A percentile compares a stretch with the other conserved stretches of the same genome.
These are phyloP conservation scores for Penicillium verrucosum DNA, from an alignment of 2,329 filamentous ascomycete species.

Conservation along the genomic window DNA sequence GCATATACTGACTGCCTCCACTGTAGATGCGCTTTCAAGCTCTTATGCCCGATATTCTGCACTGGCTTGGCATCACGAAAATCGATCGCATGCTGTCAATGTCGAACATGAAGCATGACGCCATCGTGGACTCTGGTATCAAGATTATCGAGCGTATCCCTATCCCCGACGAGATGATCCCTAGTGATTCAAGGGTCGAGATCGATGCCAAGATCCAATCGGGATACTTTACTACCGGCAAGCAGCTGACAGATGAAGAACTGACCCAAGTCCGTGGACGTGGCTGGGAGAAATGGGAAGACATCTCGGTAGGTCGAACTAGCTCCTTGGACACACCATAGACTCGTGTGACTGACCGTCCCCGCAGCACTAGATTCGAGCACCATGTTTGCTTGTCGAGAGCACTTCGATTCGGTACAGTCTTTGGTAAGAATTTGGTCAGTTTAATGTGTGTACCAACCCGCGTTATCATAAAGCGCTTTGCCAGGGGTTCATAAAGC, in stretches of 20 bases:
- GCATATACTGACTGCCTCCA: slow-evolving; percentile 13
- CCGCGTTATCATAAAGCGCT: neutral
- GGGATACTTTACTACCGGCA: slow-evolving; percentile 81
- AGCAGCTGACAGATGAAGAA: slow-evolving; percentile 83
- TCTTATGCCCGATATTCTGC: slow-evolving; percentile 94
- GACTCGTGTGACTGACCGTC: neutral
- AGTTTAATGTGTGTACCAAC: neutral
- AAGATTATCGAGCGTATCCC: slow-evolving; percentile 87
- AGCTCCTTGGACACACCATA: neutral
- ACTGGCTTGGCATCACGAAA: slow-evolving; percentile 98
- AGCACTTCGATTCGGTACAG: neutral
- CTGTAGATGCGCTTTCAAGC: slow-evolving; percentile 91
- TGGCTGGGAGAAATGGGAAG: slow-evolving; percentile 73
- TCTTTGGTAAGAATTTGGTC: neutral
- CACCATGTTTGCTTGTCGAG: too few relatives aligned
- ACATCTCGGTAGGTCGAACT: slow-evolving; percentile 38
- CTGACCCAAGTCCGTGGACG: slow-evolving; percentile 81
- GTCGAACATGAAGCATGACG: slow-evolving; percentile 69
- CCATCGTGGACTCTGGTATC: slow-evolving; percentile 51
- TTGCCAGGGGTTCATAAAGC: neutral
- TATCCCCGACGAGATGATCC: slow-evolving; percentile 90
- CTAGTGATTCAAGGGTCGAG: slow-evolving; percentile 91
- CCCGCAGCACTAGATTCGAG: slow-evolving; percentile 17
- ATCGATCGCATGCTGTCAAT: slow-evolving; percentile 98
- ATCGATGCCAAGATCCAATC: slow-evolving; percentile 98